phyloP scores from a whole-genome alignment of 73 alveolate species.

The Paramecium tetraurelia region DNA sequence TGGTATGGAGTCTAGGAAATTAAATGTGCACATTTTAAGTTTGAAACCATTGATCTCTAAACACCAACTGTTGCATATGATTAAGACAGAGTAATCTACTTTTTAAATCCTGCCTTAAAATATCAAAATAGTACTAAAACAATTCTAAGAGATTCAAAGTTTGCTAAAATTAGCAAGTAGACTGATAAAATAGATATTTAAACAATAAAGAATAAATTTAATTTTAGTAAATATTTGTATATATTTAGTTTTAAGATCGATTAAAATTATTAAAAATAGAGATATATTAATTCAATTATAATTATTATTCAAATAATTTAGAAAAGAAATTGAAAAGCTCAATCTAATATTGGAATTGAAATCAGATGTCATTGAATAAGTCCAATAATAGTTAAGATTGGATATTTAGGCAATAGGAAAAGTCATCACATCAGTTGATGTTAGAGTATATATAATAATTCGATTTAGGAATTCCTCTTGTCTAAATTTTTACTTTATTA shows the following conservation, averaged over 20 bases:
- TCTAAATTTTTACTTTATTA: constrained; percentile 6
- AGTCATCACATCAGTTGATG: neutral
- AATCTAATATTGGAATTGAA: neutral
- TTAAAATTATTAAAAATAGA: neutral
- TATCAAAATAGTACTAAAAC: neutral
- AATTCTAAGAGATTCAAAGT: neutral
- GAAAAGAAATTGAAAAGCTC: neutral
- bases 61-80: neutral
- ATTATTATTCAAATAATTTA: neutral
- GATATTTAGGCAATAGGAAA: constrained; percentile 11
- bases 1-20: constrained; percentile 20
- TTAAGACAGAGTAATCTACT: neutral
- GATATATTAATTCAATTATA: neutral
- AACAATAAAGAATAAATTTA: constrained; percentile 7
- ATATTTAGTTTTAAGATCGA: neutral
- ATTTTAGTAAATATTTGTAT: neutral
- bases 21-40: neutral
- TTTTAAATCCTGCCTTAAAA: neutral
- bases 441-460: neutral
- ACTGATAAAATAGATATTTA: neutral
- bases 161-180: neutral
- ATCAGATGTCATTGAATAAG: neutral
- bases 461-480: neutral
- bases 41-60: neutral
- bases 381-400: neutral